Evolutionary conservation across 495 filamentous ascomycete genomes (phyloP).

Genomic region (Tuber umbilicatum): DNA sequence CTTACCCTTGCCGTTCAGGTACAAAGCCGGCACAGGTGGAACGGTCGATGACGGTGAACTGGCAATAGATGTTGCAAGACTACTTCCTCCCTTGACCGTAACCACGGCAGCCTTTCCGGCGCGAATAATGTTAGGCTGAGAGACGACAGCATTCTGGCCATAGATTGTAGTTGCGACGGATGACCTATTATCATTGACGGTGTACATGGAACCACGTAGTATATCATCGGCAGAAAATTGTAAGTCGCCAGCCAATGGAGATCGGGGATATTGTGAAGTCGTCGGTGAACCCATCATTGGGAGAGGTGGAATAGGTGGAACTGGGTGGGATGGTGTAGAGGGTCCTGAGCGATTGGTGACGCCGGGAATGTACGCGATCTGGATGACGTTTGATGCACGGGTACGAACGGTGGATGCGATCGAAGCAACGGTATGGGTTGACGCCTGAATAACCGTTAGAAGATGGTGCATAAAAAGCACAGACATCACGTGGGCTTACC

Average conservation of each 20-base stretch:
- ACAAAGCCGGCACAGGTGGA: conserved; percentile 51
- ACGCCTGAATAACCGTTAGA: conserved; percentile 46
- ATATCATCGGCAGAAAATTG: conserved; percentile 41
- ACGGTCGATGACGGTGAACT: conserved; percentile 45
- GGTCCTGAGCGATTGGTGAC: conserved; percentile 88
- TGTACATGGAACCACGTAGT: conserved; percentile 79
- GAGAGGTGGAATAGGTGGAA: conserved; percentile 87
- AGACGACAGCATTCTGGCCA: conserved; percentile 75
- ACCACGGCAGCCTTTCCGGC: conserved; percentile 84
- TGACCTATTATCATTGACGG: conserved; percentile 56
- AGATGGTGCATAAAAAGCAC: neutral
- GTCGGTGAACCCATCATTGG: conserved; percentile 58
- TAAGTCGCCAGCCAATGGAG: conserved; percentile 81
- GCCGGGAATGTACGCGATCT: conserved; percentile 97
- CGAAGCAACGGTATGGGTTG: conserved; percentile 80
- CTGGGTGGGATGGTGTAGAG: conserved; percentile 70
- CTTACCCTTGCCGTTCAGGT: conserved; percentile 39
- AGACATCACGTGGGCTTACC: conserved; percentile 14
- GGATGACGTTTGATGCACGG: conserved; percentile 94
- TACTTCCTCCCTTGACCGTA: conserved; percentile 62
- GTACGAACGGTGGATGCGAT: conserved; percentile 94
- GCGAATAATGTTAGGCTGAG: conserved; percentile 72
- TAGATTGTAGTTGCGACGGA: conserved; percentile 89
- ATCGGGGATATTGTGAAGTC: conserved; percentile 69
- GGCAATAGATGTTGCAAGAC: conserved; percentile 41